Evolutionary conservation across 2,329 filamentous ascomycete genomes (phyloP).

Genomic region (Orbilia javanica): DNA sequence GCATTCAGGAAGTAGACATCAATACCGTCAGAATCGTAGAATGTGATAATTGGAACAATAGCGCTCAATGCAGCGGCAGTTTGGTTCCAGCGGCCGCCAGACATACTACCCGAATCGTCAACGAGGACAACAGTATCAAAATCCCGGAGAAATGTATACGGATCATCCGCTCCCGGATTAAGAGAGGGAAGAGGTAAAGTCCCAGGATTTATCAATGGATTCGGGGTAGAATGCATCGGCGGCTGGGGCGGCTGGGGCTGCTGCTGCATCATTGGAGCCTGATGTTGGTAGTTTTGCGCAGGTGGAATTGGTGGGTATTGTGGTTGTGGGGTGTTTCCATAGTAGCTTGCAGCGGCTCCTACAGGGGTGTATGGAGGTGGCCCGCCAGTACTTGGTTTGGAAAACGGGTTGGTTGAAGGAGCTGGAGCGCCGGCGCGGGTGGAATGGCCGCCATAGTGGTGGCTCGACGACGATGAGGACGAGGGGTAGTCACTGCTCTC

Average conservation of each 20-base stretch:
- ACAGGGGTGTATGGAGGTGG: constrained; percentile 44
- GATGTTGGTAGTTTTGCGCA: constrained; percentile 15
- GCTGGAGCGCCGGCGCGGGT: constrained; percentile 20
- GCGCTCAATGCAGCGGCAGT: constrained; percentile 76
- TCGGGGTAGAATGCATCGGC: constrained; percentile 13
- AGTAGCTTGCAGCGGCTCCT: constrained; percentile 50
- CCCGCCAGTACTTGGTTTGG: background rate
- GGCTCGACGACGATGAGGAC: background rate
- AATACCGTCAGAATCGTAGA: constrained; percentile 84
- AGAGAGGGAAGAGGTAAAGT: constrained; percentile 42
- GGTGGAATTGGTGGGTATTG: constrained; percentile 41
- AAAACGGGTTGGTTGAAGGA: constrained; percentile 39
- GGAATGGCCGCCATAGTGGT: background rate
- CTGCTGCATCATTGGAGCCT: constrained; percentile 6
- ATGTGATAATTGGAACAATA: constrained; percentile 85
- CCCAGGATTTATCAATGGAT: constrained; percentile 40
- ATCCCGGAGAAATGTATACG: constrained; percentile 78
- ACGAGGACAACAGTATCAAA: constrained; percentile 94
- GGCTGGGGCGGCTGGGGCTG: background rate
- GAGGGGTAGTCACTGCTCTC: constrained; percentile 13
- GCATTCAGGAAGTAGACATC: constrained; percentile 93
- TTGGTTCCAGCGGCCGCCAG: constrained; percentile 77
- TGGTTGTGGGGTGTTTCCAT: constrained; percentile 50
- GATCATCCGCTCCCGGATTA: constrained; percentile 66
- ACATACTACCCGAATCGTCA: constrained; percentile 92